Percentiles rank a stretch among this genome's conserved stretches.
phyloP scores from a whole-genome alignment of 108 stramenopile species.

The Parietichytrium sp. region DNA sequence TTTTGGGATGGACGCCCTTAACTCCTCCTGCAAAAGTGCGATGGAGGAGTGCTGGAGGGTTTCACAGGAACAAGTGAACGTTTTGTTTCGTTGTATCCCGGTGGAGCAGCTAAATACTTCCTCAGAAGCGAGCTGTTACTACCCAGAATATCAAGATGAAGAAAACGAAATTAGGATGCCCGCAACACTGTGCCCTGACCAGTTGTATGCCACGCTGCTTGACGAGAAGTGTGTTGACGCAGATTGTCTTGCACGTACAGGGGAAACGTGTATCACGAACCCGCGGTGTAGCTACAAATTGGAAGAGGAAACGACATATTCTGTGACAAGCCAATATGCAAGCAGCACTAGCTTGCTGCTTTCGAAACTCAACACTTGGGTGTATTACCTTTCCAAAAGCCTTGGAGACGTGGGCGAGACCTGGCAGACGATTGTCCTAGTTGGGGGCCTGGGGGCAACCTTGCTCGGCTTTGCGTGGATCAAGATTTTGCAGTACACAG shows the following conservation, averaged over 20 bases:
- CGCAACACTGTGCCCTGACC: neutral
- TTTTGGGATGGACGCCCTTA: neutral
- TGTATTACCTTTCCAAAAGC: neutral
- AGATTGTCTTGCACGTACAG: neutral
- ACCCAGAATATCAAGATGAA: neutral
- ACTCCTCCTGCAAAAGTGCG: neutral
- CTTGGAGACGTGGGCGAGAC: neutral
- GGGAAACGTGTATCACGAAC: conserved; percentile 11
- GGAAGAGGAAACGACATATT: neutral
- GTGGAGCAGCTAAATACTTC: neutral
- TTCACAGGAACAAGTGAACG: neutral
- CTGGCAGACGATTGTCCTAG: conserved; percentile 1
- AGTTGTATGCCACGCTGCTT: too few species aligned
- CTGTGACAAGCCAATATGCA: neutral
- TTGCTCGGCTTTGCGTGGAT: neutral
- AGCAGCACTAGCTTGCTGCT: neutral
- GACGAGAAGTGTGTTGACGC: too few species aligned
- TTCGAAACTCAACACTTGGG: neutral
- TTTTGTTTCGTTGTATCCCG: neutral
- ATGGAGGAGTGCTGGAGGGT: conserved; percentile 26
- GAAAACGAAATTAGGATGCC: neutral
- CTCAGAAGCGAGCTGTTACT: neutral
- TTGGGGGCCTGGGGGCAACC: neutral
- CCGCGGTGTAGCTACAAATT: conserved; percentile 11
- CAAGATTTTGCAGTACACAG: neutral